These are phyloP conservation scores for Acer campestre DNA, from an alignment of 345 rosid species.

Conservation along the genomic window DNA sequence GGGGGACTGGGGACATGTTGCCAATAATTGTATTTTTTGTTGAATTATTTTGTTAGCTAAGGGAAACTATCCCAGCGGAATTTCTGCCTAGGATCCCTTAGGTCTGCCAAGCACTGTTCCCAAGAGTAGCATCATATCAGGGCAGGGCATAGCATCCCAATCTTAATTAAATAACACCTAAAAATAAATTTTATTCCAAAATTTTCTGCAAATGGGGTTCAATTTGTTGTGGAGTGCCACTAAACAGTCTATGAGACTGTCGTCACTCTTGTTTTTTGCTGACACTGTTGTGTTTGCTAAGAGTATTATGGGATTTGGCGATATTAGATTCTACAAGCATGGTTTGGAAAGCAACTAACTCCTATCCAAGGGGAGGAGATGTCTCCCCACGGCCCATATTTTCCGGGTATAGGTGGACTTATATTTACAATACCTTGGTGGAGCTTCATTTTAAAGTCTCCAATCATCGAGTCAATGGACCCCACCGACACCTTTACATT, in stretches of 20 bases:
- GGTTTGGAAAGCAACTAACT: too few relatives aligned
- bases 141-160: neutral
- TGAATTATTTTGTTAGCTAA: constrained; percentile 7
- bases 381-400: too few relatives aligned
- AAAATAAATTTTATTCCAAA: neutral
- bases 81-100: constrained; percentile 17
- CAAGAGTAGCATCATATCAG: neutral
- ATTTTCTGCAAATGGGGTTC: neutral
- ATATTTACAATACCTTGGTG: too few relatives aligned
- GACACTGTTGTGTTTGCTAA: too few relatives aligned
- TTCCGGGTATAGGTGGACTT: too few relatives aligned
- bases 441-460: too few relatives aligned
- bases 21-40: constrained; percentile 10
- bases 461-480: too few relatives aligned
- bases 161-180: neutral
- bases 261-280: neutral
- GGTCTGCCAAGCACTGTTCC: constrained; percentile 4
- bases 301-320: too few relatives aligned
- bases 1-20: neutral
- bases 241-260: neutral
- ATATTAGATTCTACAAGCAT: too few relatives aligned
- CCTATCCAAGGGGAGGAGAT: too few relatives aligned
- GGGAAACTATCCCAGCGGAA: neutral
- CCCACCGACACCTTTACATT: too few relatives aligned
- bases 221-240: neutral